These are phyloP conservation scores for Suaeda aralocaspica DNA, from an alignment of 148 eudicot genomes.

Conservation along the genomic window DNA sequence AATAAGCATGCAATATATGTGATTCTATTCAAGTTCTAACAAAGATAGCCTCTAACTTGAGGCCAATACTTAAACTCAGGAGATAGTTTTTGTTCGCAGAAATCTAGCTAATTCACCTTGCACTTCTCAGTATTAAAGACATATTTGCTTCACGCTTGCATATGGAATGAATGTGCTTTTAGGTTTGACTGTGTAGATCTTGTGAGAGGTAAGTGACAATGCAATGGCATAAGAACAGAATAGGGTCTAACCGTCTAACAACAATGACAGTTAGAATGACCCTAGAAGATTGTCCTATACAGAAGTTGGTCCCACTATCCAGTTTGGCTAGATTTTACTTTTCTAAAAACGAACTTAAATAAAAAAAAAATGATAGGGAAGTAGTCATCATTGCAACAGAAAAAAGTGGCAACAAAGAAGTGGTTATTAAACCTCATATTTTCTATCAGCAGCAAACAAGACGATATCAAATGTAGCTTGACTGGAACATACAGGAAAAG, in stretches of 20 bases:
- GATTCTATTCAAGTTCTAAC: slow-evolving; percentile 1
- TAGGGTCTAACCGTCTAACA: background rate
- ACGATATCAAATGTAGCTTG: background rate
- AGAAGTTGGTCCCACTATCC: no score
- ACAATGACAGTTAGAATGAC: background rate
- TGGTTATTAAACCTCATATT: background rate
- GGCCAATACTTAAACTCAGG: background rate
- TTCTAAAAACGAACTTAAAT: background rate
- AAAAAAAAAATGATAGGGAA: background rate
- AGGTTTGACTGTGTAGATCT: background rate
- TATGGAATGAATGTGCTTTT: background rate
- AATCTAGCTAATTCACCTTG: background rate
- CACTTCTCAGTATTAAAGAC: background rate
- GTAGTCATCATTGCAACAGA: background rate
- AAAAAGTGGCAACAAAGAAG: background rate
- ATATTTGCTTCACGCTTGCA: background rate
- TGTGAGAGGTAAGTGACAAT: background rate
- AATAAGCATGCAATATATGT: background rate
- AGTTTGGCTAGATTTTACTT: no score
- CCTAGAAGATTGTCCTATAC: background rate
- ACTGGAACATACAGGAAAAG: background rate
- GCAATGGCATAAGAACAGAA: background rate
- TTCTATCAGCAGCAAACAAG: background rate
- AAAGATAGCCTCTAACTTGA: background rate
- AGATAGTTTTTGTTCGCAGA: background rate